These are phyloP conservation scores for Fraxinus baroniana DNA, from an alignment of 305 asterid species.

Conservation along the genomic window DNA sequence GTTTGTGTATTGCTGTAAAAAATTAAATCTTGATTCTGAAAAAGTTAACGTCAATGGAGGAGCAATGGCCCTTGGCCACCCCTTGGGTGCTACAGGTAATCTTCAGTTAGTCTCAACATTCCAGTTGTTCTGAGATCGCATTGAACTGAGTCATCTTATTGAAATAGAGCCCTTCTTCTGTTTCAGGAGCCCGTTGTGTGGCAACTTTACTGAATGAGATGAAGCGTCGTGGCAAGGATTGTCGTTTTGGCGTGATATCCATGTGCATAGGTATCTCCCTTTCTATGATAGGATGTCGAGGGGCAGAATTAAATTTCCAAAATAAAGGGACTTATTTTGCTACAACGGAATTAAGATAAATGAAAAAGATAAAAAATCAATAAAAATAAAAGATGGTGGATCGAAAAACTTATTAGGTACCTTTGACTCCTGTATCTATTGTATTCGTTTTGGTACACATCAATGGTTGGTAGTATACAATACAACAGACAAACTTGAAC, in stretches of 20 bases:
- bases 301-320: neutral
- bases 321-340: neutral
- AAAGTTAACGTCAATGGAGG: constrained; percentile 93
- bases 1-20: constrained; percentile 74
- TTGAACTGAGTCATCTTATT: neutral
- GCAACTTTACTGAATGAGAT: constrained; percentile 82
- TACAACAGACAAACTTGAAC: neutral
- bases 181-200: constrained; percentile 86
- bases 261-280: constrained; percentile 78
- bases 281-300: neutral
- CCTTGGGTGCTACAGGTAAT: constrained; percentile 86
- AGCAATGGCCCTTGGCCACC: constrained; percentile 94
- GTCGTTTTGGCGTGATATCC: constrained; percentile 84
- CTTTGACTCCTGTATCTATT: neutral
- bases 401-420: neutral
- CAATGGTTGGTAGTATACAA: neutral
- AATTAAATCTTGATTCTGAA: constrained; percentile 65
- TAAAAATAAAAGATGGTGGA: neutral
- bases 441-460: neutral
- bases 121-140: neutral
- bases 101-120: neutral
- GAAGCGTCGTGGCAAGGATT: constrained; percentile 86
- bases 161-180: neutral
- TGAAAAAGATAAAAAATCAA: neutral
- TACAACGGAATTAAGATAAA: no score